A percentile compares a stretch with the other conserved stretches of the same genome.
Evolutionary conservation across 129 eudicot species (phyloP).

Genomic region (Erigeron canadensis): DNA sequence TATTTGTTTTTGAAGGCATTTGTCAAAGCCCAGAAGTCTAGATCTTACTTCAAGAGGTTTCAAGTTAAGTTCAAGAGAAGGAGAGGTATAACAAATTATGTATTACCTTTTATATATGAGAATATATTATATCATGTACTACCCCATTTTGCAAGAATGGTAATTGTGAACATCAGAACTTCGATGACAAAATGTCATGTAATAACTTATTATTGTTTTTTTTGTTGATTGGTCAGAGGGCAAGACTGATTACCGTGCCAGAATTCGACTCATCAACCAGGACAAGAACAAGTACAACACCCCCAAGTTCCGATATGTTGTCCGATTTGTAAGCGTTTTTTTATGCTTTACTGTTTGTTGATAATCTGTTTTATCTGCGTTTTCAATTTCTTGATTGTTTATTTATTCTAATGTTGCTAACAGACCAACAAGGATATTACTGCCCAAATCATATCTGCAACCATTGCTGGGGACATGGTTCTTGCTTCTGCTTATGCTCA

Average conservation of each 20-base stretch:
- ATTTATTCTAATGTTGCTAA: slow-evolving; percentile 20
- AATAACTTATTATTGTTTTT: not conserved
- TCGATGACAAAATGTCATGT: not conserved
- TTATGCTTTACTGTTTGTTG: not conserved
- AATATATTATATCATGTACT: not conserved
- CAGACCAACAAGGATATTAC: slow-evolving; percentile 85
- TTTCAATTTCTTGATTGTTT: too few relatives aligned
- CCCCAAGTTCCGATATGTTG: slow-evolving; percentile 83
- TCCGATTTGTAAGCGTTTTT: slow-evolving; percentile 73
- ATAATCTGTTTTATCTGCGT: too few relatives aligned
- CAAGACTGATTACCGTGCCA: slow-evolving; percentile 92
- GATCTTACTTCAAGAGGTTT: slow-evolving; percentile 75
- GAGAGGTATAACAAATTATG: slow-evolving; percentile 46
- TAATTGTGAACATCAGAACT: too few relatives aligned
- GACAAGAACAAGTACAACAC: slow-evolving; percentile 96
- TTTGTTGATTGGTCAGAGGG: slow-evolving; percentile 52
- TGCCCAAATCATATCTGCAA: slow-evolving; percentile 81
- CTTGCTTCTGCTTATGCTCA: slow-evolving; percentile 87
- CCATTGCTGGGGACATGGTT: slow-evolving; percentile 83
- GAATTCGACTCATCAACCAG: slow-evolving; percentile 78
- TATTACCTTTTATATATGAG: not conserved
- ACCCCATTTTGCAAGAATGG: too few relatives aligned
- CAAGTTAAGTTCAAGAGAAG: slow-evolving; percentile 94
- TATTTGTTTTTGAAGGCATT: slow-evolving; percentile 31
- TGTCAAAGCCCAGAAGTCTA: slow-evolving; percentile 48